Percentiles rank a stretch among this genome's conserved stretches.
These are phyloP conservation scores for Quercus lobata DNA, from an alignment of 331 rosid genomes.

Conservation along the genomic window DNA sequence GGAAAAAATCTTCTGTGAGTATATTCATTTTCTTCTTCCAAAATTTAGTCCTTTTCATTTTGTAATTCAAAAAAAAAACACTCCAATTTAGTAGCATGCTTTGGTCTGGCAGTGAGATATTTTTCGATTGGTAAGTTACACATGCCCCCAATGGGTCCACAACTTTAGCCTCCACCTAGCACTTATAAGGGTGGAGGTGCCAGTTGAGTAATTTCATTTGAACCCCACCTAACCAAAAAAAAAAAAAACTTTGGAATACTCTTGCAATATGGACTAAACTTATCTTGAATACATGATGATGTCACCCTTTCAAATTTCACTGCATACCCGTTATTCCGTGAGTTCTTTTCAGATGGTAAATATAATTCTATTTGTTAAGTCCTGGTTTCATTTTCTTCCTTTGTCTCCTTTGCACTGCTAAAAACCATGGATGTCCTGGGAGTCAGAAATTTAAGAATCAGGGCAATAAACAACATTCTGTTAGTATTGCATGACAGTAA, in stretches of 20 bases:
- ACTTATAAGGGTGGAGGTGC: too few species aligned
- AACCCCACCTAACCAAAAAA: too few species aligned
- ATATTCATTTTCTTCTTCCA: background rate
- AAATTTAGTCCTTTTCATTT: background rate
- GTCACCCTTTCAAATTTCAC: too few species aligned
- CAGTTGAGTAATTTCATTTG: background rate
- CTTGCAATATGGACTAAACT: background rate
- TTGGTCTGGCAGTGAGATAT: background rate
- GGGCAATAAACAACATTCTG: background rate
- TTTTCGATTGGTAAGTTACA: too few species aligned
- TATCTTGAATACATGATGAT: background rate
- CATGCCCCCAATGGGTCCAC: too few species aligned
- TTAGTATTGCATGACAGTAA: background rate
- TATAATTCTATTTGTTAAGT: background rate
- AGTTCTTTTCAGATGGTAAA: background rate
- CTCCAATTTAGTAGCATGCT: background rate
- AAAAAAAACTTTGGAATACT: too few species aligned
- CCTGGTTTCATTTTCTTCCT: background rate
- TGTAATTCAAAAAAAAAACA: background rate
- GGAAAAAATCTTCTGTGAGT: conserved; percentile 71
- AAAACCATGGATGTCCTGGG: background rate
- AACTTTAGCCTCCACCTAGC: too few species aligned
- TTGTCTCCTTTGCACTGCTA: background rate
- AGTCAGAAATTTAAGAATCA: background rate
- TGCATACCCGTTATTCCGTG: background rate